These are phyloP conservation scores for Coemansia sp. DNA, from an alignment of 192 early-diverging fungal genomes.

Conservation along the genomic window DNA sequence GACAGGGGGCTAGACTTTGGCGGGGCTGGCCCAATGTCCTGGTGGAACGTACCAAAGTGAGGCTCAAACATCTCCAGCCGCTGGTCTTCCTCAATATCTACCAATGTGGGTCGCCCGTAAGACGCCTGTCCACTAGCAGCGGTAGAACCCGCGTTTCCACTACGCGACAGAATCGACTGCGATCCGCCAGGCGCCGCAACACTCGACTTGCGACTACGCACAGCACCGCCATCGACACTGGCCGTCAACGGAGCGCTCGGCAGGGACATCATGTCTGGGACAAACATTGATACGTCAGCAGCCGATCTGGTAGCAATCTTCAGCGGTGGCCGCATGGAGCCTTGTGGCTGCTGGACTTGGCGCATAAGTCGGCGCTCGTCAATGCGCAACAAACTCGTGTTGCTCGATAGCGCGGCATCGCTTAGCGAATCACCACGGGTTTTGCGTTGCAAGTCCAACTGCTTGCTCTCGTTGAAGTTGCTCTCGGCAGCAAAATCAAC, in stretches of 20 bases:
- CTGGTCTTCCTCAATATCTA: conserved; percentile 55
- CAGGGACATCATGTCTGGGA: conserved; percentile 29
- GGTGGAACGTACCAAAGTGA: conserved; percentile 53
- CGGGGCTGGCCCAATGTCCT: conserved; percentile 45
- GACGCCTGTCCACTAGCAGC: conserved; percentile 9
- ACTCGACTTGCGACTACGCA: conserved; percentile 51
- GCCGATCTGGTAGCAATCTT: conserved; percentile 44
- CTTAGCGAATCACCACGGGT: conserved; percentile 27
- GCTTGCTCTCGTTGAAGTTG: neutral
- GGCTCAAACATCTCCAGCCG: conserved; percentile 55
- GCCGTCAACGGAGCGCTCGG: conserved; percentile 32
- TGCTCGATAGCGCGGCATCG: conserved; percentile 18
- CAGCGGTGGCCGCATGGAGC: conserved; percentile 28
- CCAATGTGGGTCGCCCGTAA: conserved; percentile 42
- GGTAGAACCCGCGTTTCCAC: neutral
- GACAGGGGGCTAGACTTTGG: conserved; percentile 51
- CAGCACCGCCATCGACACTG: conserved; percentile 19
- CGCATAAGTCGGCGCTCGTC: conserved; percentile 33
- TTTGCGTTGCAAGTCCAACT: conserved; percentile 3
- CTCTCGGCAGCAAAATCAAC: neutral
- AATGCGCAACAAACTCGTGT: conserved; percentile 18
- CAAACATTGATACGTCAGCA: conserved; percentile 35
- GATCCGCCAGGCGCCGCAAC: conserved; percentile 23
- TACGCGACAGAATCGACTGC: conserved; percentile 8
- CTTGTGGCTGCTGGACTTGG: conserved; percentile 30